phyloP scores from a whole-genome alignment of 805 yeast species.

The Vanderwaltozyma verrucispora region DNA sequence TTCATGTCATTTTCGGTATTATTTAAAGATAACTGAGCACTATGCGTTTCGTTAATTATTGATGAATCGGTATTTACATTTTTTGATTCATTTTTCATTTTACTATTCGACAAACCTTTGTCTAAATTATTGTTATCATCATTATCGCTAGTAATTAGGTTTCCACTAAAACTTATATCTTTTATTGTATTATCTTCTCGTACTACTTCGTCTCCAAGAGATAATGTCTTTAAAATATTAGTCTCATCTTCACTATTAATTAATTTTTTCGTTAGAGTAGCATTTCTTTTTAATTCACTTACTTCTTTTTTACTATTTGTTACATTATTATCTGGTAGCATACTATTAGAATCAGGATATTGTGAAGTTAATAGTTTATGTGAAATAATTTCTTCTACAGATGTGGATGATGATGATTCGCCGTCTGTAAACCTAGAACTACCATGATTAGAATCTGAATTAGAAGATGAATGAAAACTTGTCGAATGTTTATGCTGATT shows the following conservation, averaged over 20 bases:
- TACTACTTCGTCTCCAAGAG: too few relatives aligned
- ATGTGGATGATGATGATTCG: slow-evolving; percentile 13
- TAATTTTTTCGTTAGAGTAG: too few relatives aligned
- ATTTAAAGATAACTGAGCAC: neutral
- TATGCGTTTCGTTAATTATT: too few relatives aligned
- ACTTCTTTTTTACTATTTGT: too few relatives aligned
- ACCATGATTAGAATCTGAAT: slow-evolving; percentile 17
- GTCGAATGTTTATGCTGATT: slow-evolving; percentile 7
- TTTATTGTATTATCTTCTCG: too few relatives aligned
- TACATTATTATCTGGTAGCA: too few relatives aligned
- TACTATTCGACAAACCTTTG: too few relatives aligned
- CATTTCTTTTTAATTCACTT: too few relatives aligned
- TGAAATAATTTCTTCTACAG: slow-evolving; percentile 9
- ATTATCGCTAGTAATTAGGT: neutral
- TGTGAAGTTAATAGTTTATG: neutral
- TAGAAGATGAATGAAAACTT: slow-evolving; percentile 16
- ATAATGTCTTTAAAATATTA: too few relatives aligned
- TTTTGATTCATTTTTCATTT: too few relatives aligned
- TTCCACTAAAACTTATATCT: neutral
- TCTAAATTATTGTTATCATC: neutral
- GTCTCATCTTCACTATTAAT: too few relatives aligned
- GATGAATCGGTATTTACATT: too few relatives aligned
- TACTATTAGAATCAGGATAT: neutral
- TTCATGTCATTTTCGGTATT: neutral
- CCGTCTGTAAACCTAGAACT: slow-evolving; percentile 16